phyloP scores from a whole-genome alignment of 2,329 filamentous ascomycete species.

The Thielaviopsis punctulata region DNA sequence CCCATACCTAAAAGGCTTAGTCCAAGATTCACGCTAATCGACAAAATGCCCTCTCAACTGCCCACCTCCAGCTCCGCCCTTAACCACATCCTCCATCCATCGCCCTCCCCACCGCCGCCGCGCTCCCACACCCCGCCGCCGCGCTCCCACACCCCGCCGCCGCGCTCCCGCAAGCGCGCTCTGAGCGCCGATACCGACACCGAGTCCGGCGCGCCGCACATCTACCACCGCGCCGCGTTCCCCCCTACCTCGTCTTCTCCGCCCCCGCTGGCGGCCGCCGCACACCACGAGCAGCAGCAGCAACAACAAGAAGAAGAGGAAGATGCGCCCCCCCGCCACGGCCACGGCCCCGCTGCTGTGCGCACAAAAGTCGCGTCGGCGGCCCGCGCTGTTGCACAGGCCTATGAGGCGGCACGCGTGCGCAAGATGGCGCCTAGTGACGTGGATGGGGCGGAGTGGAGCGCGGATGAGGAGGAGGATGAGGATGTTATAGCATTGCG shows the following conservation, averaged over 20 bases:
- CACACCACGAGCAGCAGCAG: no score
- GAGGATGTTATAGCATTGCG: neutral
- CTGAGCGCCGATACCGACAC: neutral
- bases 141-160: neutral
- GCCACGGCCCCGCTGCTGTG: constrained; percentile 33
- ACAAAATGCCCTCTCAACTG: neutral
- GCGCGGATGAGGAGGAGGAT: neutral
- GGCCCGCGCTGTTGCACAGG: neutral
- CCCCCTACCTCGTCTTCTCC: neutral
- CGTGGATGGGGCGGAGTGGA: neutral
- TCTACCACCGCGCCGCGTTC: no score
- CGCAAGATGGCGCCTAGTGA: neutral
- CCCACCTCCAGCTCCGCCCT: neutral
- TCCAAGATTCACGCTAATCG: no score
- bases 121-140: neutral
- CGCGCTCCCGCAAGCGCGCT: neutral
- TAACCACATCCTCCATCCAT: neutral
- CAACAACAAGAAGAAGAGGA: no score
- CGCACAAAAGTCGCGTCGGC: constrained; percentile 36
- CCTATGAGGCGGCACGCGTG: neutral
- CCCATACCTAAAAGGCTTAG: no score
- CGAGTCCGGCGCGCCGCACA: no score
- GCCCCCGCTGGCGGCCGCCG: constrained; percentile 18
- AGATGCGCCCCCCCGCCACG: no score
- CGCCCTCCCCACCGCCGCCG: neutral